Base-by-base conservation (phyloP, 225 moss, liverwort and hornwort genomes). In the Antitrichia curtipendula region DNA sequence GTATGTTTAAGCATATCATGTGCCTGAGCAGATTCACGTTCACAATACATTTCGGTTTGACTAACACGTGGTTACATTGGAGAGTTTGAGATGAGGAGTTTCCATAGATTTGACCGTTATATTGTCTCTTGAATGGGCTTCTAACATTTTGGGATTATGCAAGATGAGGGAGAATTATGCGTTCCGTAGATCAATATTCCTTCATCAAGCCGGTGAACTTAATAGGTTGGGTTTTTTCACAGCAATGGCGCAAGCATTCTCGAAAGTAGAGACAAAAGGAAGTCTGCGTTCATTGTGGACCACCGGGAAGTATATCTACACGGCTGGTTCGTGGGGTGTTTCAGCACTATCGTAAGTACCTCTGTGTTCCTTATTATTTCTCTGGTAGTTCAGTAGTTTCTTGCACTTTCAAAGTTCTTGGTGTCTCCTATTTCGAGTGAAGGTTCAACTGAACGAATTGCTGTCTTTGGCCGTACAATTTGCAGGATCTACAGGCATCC, bases 401-500 rank as follows among this genome's bases (percentile, higher is more conserved):
- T 75, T 84, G 74, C 50, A 59, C 47, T 53, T 85, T 40, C 57
- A 43, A 31, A 12, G 65, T 78, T 85, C 52, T 74, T 82, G 43
- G 52, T 25, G 59, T 79, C 58, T 85, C 62, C 36, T 56, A 41
- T 58, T 82, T 82, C 45, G 24, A 78, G 58, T 43, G 65, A 82
- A 38, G 78, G 58, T 86, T 88, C 13, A 54, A 75, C 70, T 80
- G 86, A 88, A 47, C 31, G 32, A 88, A 57, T 83, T 91, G 61
- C 68, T 87, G 59, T 60, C 29, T 60, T 87, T 88, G 69, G 47
- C 36, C 82, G 87, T 82, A 52, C 29, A 28, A 89, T 78, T 71
- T 91, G 91, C 97, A 97, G 96, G 89, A 76, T 95, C n/a, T 96
- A 91, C 75, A 94, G 92, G 78, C 94, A 96, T 86, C 96, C 94